phyloP scores from a whole-genome alignment of 805 yeast species.

The Pichia membranifaciens region DNA sequence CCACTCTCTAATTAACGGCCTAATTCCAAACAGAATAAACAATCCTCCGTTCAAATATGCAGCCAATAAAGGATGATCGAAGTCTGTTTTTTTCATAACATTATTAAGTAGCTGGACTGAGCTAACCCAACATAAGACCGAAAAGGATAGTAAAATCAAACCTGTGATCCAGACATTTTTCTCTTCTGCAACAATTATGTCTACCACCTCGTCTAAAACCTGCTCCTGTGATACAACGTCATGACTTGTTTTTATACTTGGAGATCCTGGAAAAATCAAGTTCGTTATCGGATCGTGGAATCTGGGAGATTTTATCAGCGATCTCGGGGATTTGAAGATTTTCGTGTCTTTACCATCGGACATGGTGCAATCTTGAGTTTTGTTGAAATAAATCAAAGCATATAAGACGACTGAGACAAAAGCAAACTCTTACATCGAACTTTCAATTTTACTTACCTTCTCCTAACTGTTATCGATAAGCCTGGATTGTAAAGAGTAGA shows the following conservation, averaged over 20 bases:
- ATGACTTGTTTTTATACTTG: conserved; percentile 12
- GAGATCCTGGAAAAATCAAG: conserved; percentile 14
- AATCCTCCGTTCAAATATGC: conserved; percentile 44
- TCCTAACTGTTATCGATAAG: too few species aligned
- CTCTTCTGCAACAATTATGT: conserved; percentile 34
- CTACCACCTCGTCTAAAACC: conserved; percentile 27
- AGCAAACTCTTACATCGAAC: neutral
- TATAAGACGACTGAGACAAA: neutral
- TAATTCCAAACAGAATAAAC: conserved; percentile 40
- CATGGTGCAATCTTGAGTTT: too few species aligned
- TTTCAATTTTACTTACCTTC: too few species aligned
- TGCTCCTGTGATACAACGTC: conserved; percentile 19
- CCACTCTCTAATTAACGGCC: conserved; percentile 23
- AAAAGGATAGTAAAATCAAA: conserved; percentile 34
- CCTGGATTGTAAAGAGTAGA: too few species aligned
- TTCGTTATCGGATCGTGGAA: conserved; percentile 7
- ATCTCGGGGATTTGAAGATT: conserved; percentile 11
- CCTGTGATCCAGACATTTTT: conserved; percentile 40
- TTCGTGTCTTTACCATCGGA: too few species aligned
- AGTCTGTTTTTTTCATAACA: conserved; percentile 43
- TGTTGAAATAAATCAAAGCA: too few species aligned
- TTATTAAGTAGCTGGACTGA: conserved; percentile 45
- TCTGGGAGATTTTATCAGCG: conserved; percentile 8
- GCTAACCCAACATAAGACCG: conserved; percentile 42
- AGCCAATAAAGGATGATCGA: conserved; percentile 43